phyloP scores from a whole-genome alignment of 805 yeast species.

The Metahyphopichia silvanorum region DNA sequence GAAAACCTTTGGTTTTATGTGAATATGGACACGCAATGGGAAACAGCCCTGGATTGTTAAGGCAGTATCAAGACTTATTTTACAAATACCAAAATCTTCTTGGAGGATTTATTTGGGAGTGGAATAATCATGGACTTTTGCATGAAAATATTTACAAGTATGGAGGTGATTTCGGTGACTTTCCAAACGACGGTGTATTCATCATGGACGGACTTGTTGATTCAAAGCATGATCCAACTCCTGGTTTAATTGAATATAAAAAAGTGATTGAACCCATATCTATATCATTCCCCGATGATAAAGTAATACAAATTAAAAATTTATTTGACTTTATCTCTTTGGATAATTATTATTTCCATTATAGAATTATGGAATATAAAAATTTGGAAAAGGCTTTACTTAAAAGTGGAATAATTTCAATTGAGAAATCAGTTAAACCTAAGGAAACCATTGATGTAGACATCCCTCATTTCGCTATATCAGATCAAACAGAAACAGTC shows the following conservation, averaged over 20 bases:
- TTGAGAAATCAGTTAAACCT: constrained; percentile 4
- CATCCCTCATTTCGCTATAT: constrained; percentile 4
- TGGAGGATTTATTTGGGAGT: constrained; percentile 40
- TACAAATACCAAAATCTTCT: constrained; percentile 22
- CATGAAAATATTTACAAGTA: constrained; percentile 16
- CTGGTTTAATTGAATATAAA: constrained; percentile 28
- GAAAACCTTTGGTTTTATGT: constrained; percentile 30
- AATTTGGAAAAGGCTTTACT: constrained; percentile 6
- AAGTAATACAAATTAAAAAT: constrained; percentile 11
- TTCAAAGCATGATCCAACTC: constrained; percentile 30
- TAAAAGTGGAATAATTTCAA: constrained; percentile 4
- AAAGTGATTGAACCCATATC: constrained; percentile 30
- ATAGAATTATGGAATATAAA: constrained; percentile 5
- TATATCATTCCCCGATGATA: constrained; percentile 4
- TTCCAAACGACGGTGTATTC: constrained; percentile 32
- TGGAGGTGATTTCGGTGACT: constrained; percentile 37
- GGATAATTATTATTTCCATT: constrained; percentile 6
- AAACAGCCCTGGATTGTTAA: constrained; percentile 31
- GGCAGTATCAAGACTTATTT: constrained; percentile 29
- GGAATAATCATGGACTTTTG: constrained; percentile 35
- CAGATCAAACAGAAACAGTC: constrained; percentile 2
- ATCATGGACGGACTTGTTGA: constrained; percentile 32
- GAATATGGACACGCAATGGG: constrained; percentile 40
- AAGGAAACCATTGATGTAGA: constrained; percentile 2
- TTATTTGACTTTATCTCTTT: constrained; percentile 14